phyloP scores from a whole-genome alignment of 2,329 filamentous ascomycete genomes.

The Alternaria viburni region DNA sequence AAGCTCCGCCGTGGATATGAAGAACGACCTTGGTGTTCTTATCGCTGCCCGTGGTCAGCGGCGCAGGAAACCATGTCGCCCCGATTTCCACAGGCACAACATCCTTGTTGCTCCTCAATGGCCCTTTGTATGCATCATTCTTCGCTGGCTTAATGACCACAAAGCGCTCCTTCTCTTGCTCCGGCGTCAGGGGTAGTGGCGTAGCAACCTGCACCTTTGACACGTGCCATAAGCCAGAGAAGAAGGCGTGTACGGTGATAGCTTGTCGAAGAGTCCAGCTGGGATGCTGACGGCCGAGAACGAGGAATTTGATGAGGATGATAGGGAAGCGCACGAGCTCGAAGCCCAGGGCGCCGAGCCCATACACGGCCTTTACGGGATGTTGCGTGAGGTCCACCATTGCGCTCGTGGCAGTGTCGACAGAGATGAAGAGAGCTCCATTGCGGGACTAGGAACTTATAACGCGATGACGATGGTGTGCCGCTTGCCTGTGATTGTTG shows the following conservation, averaged over 20 bases:
- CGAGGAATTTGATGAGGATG: slow-evolving; percentile 48
- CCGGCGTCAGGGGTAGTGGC: slow-evolving; percentile 45
- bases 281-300: slow-evolving; percentile 48
- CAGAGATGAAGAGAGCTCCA: neutral
- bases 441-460: neutral
- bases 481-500: neutral
- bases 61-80: slow-evolving; percentile 52
- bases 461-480: neutral
- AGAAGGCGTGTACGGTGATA: slow-evolving; percentile 43
- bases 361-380: slow-evolving; percentile 51
- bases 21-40: slow-evolving; percentile 47
- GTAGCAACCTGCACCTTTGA: slow-evolving; percentile 35
- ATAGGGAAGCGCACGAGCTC: slow-evolving; percentile 49
- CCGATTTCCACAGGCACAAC: slow-evolving; percentile 49
- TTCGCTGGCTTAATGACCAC: slow-evolving; percentile 37
- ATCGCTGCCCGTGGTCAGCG: slow-evolving; percentile 19
- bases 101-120: slow-evolving; percentile 35
- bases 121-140: slow-evolving; percentile 36
- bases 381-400: slow-evolving; percentile 39
- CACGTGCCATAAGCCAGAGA: slow-evolving; percentile 41
- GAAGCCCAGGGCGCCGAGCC: slow-evolving; percentile 43
- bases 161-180: slow-evolving; percentile 49
- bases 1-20: slow-evolving; percentile 60
- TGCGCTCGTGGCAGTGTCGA: neutral
- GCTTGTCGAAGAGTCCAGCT: slow-evolving; percentile 51